Base-by-base conservation (phyloP, 805 yeast species). In the Nakazawaea sp. region DNA sequence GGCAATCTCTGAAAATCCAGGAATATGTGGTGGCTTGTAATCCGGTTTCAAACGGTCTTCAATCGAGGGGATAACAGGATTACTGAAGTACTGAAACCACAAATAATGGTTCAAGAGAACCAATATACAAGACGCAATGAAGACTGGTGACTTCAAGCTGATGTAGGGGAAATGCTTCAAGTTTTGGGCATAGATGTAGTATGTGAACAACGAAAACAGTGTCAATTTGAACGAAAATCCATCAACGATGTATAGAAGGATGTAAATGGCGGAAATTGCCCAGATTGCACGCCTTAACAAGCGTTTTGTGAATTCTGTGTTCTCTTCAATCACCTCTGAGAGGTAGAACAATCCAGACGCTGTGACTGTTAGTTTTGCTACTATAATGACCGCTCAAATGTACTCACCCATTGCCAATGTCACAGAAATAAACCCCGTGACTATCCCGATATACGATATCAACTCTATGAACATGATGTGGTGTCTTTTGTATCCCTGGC, bases 341-440 rank as follows among this genome's bases (percentile, higher is more conserved):
- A 90, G 66, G 50, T 88, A 89, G 64, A 88, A 92, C 24, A 92
- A 64, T 0, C 96, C 97, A 2, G 95, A 84, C 0, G 97, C 97
- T 79, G 16, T 64, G 64, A 7, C 25, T 3, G 30, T 32, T 24
- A 32, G 35, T 32, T 16, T 16, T n/a, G n/a, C n/a, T n/a, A n/a
- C n/a, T 12, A 9, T 12, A 33, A 16, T 11, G 18, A 9, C 18
- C 7, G 12, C 10, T 21, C 6, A 9, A n/a, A 19, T n/a, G 18
- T 12, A 45, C 50, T 20, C 32, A 52, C 57, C 58, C n/a, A 66
- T 62, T 10, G 69, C 72, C 24, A 78, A 60, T 0, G 83, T 77
- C 36, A 77, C 63, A 39, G 75, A 70, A 2, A 73, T 48, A 47
- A 82, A 81, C 3, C 89, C 92, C 0, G 69, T 50, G 0, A 75